phyloP scores from a whole-genome alignment of 352 stramenopile genomes.

The Globisporangium radiosum region DNA sequence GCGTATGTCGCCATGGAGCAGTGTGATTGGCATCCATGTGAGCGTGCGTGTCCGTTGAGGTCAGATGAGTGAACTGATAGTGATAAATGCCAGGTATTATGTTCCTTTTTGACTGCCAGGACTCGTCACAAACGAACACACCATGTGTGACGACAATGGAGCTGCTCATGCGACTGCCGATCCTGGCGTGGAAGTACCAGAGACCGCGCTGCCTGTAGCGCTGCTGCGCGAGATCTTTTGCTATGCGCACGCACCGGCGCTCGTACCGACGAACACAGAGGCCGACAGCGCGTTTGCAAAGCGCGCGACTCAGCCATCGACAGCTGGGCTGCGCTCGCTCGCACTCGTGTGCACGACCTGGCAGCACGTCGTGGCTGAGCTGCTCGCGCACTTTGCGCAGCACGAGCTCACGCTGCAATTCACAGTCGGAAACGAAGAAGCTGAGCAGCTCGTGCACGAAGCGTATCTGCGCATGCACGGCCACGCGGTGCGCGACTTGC shows the following conservation, averaged over 20 bases:
- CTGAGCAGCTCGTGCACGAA: constrained; percentile 16
- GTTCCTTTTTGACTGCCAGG: no score
- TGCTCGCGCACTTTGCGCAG: constrained; percentile 14
- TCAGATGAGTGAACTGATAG: no score
- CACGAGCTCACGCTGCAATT: constrained; percentile 24
- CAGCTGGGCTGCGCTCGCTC: constrained; percentile 19
- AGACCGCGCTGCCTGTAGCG: constrained; percentile 3
- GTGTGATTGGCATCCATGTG: no score
- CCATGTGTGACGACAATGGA: no score
- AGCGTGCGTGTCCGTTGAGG: no score
- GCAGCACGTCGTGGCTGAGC: constrained; percentile 13
- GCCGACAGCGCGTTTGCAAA: constrained; percentile 22
- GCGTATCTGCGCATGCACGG: constrained; percentile 15
- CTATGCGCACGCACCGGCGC: constrained; percentile 26
- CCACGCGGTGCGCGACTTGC: constrained; percentile 19
- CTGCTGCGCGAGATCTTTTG: constrained; percentile 29
- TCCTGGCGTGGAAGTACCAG: neutral
- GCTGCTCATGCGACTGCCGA: no score
- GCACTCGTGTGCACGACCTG: constrained; percentile 25
- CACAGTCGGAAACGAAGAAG: constrained; percentile 18
- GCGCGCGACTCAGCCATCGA: constrained; percentile 19
- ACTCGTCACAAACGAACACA: no score
- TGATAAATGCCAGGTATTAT: no score
- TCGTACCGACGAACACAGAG: constrained; percentile 17
- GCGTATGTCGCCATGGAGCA: no score